These are phyloP conservation scores for Clarireedia monteithiana DNA, from an alignment of 2,329 filamentous ascomycete species.

Conservation along the genomic window DNA sequence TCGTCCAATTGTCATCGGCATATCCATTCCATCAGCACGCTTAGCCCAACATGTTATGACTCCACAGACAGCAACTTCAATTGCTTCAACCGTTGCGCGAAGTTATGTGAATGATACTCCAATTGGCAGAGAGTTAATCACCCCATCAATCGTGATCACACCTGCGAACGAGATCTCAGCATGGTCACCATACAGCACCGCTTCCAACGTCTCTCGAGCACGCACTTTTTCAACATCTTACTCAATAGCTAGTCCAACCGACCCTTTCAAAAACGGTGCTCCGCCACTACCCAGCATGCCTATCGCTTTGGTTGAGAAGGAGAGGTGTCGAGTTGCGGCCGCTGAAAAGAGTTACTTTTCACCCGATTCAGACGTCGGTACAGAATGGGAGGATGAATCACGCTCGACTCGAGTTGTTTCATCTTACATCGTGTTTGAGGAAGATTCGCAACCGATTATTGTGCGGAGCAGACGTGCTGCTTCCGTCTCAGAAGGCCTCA, in stretches of 20 bases:
- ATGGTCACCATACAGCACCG: slow-evolving; percentile 25
- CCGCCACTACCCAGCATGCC: slow-evolving; percentile 56
- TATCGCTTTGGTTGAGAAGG: slow-evolving; percentile 27
- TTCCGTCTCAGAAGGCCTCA: slow-evolving; percentile 20
- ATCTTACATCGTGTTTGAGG: slow-evolving; percentile 62
- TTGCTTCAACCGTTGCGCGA: slow-evolving; percentile 19
- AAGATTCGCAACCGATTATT: slow-evolving; percentile 46
- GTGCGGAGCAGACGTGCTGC: slow-evolving; percentile 34
- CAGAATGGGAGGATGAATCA: slow-evolving; percentile 24
- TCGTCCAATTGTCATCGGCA: slow-evolving; percentile 66
- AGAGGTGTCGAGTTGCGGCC: slow-evolving; percentile 20
- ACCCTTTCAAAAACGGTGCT: slow-evolving; percentile 30
- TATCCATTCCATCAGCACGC: slow-evolving; percentile 52
- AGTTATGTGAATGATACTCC: slow-evolving; percentile 20
- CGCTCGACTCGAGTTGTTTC: slow-evolving; percentile 21
- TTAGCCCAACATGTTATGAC: slow-evolving; percentile 39
- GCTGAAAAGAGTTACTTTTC: slow-evolving; percentile 26
- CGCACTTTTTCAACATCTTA: slow-evolving; percentile 37
- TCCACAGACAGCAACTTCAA: slow-evolving; percentile 35
- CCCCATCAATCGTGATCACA: slow-evolving; percentile 45
- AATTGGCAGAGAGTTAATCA: slow-evolving; percentile 25
- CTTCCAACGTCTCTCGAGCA: slow-evolving; percentile 8
- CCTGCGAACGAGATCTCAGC: slow-evolving; percentile 36
- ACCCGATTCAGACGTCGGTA: slow-evolving; percentile 26
- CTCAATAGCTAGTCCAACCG: slow-evolving; percentile 43